A percentile compares a stretch with the other conserved stretches of the same genome.
Evolutionary conservation across 2,329 filamentous ascomycete species (phyloP).

Genomic region (Bipolaris victoriae): DNA sequence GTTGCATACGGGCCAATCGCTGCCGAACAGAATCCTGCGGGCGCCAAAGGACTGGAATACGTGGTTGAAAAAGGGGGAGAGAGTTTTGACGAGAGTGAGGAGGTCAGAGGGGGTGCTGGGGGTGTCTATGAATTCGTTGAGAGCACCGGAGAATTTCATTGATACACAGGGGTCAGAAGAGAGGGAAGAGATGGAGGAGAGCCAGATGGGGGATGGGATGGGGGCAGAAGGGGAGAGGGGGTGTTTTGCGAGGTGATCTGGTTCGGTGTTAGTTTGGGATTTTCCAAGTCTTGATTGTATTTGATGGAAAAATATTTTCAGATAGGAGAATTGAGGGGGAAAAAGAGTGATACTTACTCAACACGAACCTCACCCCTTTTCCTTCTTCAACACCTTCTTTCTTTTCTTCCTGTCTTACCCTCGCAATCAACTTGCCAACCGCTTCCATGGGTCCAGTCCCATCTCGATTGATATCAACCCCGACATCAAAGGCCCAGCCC

Average conservation of each 20-base stretch:
- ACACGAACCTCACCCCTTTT: constrained; percentile 64
- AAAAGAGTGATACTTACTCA: constrained; percentile 63
- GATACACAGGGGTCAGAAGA: constrained; percentile 70
- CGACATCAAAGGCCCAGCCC: constrained; percentile 77
- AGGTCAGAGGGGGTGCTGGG: constrained; percentile 28
- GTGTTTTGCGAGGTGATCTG: constrained; percentile 91
- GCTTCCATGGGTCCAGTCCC: constrained; percentile 66
- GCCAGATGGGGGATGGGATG: constrained; percentile 68
- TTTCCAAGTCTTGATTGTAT: no score
- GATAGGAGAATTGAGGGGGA: not conserved
- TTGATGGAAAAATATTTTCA: no score
- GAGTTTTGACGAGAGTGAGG: constrained; percentile 27
- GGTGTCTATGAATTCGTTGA: constrained; percentile 71
- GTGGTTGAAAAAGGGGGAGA: constrained; percentile 16
- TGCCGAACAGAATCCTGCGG: constrained; percentile 82
- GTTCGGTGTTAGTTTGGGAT: not conserved
- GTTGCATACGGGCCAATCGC: constrained; percentile 93
- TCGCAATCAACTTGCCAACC: constrained; percentile 45
- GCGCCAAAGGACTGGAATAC: constrained; percentile 72
- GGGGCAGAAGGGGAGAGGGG: constrained; percentile 64
- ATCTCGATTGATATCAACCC: constrained; percentile 78
- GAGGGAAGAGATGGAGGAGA: constrained; percentile 69
- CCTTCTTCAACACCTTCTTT: constrained; percentile 62
- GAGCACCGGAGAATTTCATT: constrained; percentile 89
- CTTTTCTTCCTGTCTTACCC: constrained; percentile 53